These are phyloP conservation scores for Metschnikowia chrysomelidarum DNA, from an alignment of 805 yeast genomes.

Conservation along the genomic window DNA sequence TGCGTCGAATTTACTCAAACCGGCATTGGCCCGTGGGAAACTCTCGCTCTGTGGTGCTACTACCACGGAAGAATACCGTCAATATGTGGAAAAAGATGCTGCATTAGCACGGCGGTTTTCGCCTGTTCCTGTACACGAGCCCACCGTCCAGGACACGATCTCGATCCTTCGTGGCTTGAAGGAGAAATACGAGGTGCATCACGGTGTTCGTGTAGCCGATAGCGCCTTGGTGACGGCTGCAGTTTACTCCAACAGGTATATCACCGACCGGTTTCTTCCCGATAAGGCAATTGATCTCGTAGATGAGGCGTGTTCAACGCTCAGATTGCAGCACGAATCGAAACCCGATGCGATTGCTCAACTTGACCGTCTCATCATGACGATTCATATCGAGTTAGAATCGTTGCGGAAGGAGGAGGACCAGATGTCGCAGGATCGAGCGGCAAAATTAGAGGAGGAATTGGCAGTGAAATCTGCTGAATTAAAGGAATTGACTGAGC, in stretches of 20 bases:
- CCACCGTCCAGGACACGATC: constrained; percentile 86
- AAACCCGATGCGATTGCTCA: constrained; percentile 93
- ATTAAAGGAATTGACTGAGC: constrained; percentile 63
- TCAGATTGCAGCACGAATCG: constrained; percentile 92
- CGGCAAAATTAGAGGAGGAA: constrained; percentile 67
- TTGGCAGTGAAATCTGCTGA: constrained; percentile 63
- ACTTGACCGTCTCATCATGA: constrained; percentile 85
- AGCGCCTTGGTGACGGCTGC: constrained; percentile 94
- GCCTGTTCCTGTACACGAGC: constrained; percentile 82
- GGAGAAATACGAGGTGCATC: constrained; percentile 94
- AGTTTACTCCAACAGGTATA: constrained; percentile 81
- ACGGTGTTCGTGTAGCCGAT: constrained; percentile 93
- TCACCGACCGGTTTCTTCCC: constrained; percentile 87
- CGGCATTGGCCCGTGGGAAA: constrained; percentile 89
- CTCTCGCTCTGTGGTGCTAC: constrained; percentile 96
- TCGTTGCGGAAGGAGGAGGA: constrained; percentile 92
- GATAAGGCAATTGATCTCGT: constrained; percentile 96
- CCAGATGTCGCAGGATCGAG: constrained; percentile 74
- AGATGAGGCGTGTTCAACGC: constrained; percentile 96
- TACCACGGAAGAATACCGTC: constrained; percentile 87
- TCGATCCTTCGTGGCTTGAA: constrained; percentile 90
- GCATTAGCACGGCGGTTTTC: constrained; percentile 94
- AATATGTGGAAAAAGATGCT: constrained; percentile 93
- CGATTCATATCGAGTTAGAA: constrained; percentile 92
- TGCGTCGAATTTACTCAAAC: constrained; percentile 90